Conservation (phyloP, 164 flowering plant genomes). For the Sedum album region DNA sequence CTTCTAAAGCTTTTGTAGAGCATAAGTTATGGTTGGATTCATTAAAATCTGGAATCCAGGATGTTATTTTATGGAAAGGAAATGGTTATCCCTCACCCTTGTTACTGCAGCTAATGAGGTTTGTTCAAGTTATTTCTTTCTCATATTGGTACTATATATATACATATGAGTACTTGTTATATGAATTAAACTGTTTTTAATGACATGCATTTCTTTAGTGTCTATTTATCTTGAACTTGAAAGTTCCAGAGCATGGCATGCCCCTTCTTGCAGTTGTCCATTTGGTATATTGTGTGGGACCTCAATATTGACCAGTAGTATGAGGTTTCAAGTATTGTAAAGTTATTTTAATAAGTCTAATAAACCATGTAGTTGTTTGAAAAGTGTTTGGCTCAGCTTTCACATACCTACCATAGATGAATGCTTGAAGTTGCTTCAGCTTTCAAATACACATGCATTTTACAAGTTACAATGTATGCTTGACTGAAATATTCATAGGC, state of each 20-base stretch:
- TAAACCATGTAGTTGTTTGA: background rate
- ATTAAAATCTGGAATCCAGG: constrained; percentile 18
- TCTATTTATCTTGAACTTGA: background rate
- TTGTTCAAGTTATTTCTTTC: constrained; percentile 11
- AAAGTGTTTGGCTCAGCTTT: background rate
- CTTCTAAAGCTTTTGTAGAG: constrained; percentile 15
- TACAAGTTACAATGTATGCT: background rate
- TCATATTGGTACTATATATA: background rate
- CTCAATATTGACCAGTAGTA: background rate
- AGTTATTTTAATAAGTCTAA: background rate
- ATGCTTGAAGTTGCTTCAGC: background rate
- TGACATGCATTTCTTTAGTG: background rate
- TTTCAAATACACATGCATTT: background rate
- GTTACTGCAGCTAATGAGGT: constrained; percentile 39
- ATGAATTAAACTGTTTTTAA: background rate
- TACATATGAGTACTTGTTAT: background rate
- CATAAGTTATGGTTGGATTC: constrained; percentile 22
- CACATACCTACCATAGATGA: too few relatives aligned
- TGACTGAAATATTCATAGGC: background rate
- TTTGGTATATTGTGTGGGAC: background rate
- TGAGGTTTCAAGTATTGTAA: background rate
- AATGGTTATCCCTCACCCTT: constrained; percentile 37
- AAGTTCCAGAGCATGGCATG: background rate
- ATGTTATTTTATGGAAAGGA: constrained; percentile 30
- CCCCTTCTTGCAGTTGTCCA: background rate